phyloP scores from a whole-genome alignment of 179 eudicot species.

The Drosera spatulata region DNA sequence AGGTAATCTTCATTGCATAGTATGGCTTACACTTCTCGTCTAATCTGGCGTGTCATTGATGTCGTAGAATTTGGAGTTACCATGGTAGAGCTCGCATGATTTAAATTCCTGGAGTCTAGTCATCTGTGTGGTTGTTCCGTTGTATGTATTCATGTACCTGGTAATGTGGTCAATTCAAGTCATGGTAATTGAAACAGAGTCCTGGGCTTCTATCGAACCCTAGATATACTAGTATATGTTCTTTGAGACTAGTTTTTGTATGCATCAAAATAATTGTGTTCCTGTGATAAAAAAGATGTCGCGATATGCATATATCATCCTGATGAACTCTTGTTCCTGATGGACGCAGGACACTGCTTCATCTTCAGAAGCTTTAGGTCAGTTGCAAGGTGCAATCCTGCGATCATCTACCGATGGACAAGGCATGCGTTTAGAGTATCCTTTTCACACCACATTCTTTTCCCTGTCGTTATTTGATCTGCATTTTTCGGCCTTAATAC shows the following conservation, averaged over 20 bases:
- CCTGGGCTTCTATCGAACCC: too few relatives aligned
- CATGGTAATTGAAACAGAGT: too few relatives aligned
- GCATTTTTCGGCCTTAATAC: conserved; percentile 9
- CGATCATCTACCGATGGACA: conserved; percentile 56
- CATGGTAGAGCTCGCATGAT: too few relatives aligned
- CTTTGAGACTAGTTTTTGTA: too few relatives aligned
- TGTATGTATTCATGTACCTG: too few relatives aligned
- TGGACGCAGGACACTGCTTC: conserved; percentile 61
- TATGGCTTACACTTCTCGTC: too few relatives aligned
- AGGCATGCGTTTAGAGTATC: conserved; percentile 94
- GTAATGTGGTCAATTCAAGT: too few relatives aligned
- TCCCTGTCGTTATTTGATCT: background rate
- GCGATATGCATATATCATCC: background rate
- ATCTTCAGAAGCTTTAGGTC: conserved; percentile 67
- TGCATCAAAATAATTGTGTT: background rate
- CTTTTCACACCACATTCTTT: conserved; percentile 20
- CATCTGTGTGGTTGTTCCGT: too few relatives aligned
- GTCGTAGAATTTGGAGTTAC: too few relatives aligned
- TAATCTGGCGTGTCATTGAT: too few relatives aligned
- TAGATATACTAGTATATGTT: too few relatives aligned
- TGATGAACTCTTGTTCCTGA: background rate
- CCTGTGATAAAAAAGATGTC: background rate
- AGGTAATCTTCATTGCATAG: conserved; percentile 24
- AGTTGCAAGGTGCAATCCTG: conserved; percentile 67
- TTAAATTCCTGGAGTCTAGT: too few relatives aligned